Evolutionary conservation across 257 asterid genomes (phyloP).

Genomic region (Eustoma russellianum): DNA sequence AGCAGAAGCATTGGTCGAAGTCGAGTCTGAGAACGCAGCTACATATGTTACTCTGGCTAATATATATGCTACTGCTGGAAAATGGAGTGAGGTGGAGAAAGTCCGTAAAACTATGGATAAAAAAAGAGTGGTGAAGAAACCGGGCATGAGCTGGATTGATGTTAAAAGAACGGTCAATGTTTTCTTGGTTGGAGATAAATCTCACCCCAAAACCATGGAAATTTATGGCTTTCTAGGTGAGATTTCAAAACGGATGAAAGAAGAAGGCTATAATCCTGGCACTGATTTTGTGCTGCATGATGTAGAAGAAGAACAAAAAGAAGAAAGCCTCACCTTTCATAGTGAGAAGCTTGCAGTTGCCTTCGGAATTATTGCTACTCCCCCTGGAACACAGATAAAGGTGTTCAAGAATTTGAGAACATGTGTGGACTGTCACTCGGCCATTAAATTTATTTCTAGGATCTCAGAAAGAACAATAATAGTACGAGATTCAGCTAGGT

Average conservation of each 20-base stretch:
- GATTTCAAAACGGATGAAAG: conserved; percentile 8
- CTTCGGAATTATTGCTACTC: conserved; percentile 6
- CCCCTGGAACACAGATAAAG: conserved; percentile 1
- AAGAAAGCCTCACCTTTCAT: conserved; percentile 3
- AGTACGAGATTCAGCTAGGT: conserved; percentile 7
- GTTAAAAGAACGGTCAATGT: conserved; percentile 2
- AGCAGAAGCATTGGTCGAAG: conserved; percentile 6
- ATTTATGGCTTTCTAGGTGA: not conserved
- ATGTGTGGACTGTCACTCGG: conserved; percentile 7
- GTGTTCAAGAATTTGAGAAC: conserved; percentile 7
- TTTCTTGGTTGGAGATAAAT: conserved; percentile 10
- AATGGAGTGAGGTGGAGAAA: conserved; percentile 5
- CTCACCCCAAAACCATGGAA: not conserved
- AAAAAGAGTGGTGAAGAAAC: conserved; percentile 8
- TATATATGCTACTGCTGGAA: conserved; percentile 9
- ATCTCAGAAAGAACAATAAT: conserved; percentile 7
- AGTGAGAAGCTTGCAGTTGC: conserved; percentile 11
- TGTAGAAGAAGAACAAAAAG: conserved; percentile 8
- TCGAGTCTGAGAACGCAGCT: conserved; percentile 8
- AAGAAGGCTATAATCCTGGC: conserved; percentile 7
- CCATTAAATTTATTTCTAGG: conserved; percentile 9
- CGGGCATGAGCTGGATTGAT: conserved; percentile 10
- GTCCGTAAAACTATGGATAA: conserved; percentile 4
- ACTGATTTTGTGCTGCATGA: conserved; percentile 8
- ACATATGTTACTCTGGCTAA: conserved; percentile 10